These are phyloP conservation scores for Stipa capillata DNA, from an alignment of 176 grass and related monocot genomes.

Conservation along the genomic window DNA sequence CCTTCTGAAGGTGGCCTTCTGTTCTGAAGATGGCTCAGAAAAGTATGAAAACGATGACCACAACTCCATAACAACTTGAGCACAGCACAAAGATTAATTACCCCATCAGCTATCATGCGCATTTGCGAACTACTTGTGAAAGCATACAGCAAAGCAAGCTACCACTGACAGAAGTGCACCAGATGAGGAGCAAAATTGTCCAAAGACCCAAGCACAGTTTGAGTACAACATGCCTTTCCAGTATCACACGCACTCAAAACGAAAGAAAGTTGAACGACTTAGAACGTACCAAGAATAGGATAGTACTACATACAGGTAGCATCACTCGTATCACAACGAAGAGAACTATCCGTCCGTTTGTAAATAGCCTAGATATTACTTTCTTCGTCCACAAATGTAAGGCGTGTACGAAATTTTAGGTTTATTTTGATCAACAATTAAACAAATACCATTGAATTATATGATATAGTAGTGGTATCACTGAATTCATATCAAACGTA, in stretches of 20 bases:
- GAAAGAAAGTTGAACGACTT: background rate
- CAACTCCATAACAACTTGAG: background rate
- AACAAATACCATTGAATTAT: no score
- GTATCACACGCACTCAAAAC: background rate
- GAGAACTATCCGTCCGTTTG: no score
- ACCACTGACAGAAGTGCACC: background rate
- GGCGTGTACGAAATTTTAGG: no score
- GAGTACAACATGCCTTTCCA: background rate
- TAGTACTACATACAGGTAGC: background rate
- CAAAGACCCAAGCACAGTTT: background rate
- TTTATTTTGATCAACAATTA: no score
- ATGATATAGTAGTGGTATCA: no score
- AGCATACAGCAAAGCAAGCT: background rate
- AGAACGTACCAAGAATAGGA: background rate
- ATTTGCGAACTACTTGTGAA: no score
- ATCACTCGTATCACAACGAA: background rate
- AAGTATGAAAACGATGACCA: background rate
- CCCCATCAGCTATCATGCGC: no score
- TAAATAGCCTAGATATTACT: no score
- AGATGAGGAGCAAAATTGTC: background rate
- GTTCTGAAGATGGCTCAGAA: background rate
- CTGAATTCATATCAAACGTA: no score
- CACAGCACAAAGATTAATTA: background rate
- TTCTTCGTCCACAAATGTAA: no score
- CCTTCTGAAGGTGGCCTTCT: no score